phyloP scores from a whole-genome alignment of 2,329 filamentous ascomycete genomes.

The Colletotrichum cuscutae region DNA sequence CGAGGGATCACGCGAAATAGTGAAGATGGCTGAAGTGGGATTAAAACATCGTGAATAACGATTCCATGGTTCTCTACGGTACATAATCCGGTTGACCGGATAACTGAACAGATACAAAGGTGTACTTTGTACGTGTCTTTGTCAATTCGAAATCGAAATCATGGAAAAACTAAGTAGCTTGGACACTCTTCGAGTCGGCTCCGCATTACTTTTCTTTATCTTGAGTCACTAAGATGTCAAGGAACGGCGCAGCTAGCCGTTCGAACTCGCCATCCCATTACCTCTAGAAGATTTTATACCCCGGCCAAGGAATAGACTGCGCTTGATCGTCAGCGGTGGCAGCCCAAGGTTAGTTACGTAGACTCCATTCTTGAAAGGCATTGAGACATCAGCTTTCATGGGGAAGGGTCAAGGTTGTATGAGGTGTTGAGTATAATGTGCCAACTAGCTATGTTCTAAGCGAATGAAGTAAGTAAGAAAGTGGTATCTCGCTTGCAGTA shows the following conservation, averaged over 20 bases:
- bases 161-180: background rate
- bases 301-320: background rate
- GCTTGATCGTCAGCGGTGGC: no score
- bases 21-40: background rate
- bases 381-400: no score
- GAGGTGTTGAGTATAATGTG: background rate
- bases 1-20: background rate
- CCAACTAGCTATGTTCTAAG: background rate
- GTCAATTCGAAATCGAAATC: background rate
- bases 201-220: background rate
- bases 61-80: no score
- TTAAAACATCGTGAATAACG: background rate
- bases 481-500: conserved; percentile 30
- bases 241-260: background rate
- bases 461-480: background rate
- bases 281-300: background rate
- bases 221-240: background rate
- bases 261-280: no score
- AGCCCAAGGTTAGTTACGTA: no score
- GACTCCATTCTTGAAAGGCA: no score
- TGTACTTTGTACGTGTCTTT: background rate
- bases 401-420: no score
- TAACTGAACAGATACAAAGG: background rate
- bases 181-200: background rate
- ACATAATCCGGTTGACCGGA: background rate